These are phyloP conservation scores for Thermothielavioides terrestris DNA, from an alignment of 495 filamentous ascomycete genomes.

Conservation along the genomic window DNA sequence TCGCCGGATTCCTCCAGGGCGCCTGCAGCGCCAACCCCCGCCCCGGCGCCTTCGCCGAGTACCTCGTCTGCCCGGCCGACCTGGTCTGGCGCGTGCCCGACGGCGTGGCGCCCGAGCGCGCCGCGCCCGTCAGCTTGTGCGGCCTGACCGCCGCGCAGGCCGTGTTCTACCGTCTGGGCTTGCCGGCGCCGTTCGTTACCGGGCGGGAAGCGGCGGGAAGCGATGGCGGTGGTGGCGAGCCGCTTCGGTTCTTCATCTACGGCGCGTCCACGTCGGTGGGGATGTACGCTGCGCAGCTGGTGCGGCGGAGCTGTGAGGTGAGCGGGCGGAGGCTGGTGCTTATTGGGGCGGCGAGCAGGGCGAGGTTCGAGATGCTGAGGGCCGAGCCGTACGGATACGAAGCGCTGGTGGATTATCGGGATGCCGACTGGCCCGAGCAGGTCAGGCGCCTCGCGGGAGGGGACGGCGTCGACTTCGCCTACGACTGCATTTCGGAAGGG, in stretches of 20 bases:
- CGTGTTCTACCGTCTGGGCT: constrained; percentile 26
- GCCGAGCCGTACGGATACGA: no score
- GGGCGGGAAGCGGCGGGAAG: constrained; percentile 2
- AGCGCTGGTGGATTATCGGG: no score
- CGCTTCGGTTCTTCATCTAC: constrained; percentile 27
- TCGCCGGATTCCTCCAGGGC: no score
- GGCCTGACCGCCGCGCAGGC: constrained; percentile 27
- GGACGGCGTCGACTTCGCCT: constrained; percentile 21
- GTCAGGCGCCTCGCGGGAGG: constrained; percentile 28
- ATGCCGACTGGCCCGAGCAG: constrained; percentile 23
- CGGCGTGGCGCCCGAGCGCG: constrained; percentile 20
- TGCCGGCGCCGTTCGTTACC: constrained; percentile 26
- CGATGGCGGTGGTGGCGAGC: not conserved
- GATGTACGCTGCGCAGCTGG: constrained; percentile 32
- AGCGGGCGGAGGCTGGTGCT: not conserved
- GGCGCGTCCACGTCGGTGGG: constrained; percentile 36
- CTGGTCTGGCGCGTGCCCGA: constrained; percentile 31
- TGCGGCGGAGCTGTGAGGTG: constrained; percentile 16
- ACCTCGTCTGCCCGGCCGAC: constrained; percentile 22
- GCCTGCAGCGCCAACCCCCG: no score
- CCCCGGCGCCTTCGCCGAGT: no score
- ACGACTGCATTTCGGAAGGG: constrained; percentile 38
- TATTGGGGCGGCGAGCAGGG: no score
- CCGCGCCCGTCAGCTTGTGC: constrained; percentile 28
- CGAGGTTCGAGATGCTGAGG: no score